Conservation (phyloP, 108 stramenopile species). For the Pseudonitzschia pungens region DNA sequence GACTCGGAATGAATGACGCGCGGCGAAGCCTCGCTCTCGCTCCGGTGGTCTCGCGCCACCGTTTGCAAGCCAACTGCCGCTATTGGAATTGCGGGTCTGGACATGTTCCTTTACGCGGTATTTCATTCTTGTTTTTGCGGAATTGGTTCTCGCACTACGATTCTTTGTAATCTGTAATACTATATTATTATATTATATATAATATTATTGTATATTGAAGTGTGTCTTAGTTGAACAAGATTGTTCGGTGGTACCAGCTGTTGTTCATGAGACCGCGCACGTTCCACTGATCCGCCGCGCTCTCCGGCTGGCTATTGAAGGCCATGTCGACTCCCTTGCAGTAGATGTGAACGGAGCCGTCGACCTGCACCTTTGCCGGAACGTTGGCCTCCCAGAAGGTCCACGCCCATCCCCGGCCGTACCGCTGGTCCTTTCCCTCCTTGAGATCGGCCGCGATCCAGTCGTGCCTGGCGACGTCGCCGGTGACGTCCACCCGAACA, state of each 20-base stretch:
- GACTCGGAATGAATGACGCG: background rate
- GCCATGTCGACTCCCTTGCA: constrained; percentile 80
- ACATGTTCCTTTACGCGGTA: too few relatives aligned
- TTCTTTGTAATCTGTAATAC: too few relatives aligned
- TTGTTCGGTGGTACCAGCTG: constrained; percentile 55
- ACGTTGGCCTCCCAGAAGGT: constrained; percentile 80
- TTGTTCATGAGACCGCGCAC: constrained; percentile 84
- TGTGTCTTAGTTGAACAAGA: background rate
- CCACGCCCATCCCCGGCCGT: constrained; percentile 85
- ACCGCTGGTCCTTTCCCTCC: constrained; percentile 66
- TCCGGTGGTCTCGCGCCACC: too few relatives aligned
- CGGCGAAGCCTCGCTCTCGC: background rate
- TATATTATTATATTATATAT: too few relatives aligned
- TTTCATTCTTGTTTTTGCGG: too few relatives aligned
- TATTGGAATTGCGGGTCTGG: too few relatives aligned
- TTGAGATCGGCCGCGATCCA: constrained; percentile 66
- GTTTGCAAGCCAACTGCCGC: too few relatives aligned
- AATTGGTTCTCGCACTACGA: too few relatives aligned
- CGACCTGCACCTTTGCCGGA: constrained; percentile 63
- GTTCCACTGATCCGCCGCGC: constrained; percentile 73
- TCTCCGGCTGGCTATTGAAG: constrained; percentile 81
- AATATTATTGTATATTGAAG: too few relatives aligned
- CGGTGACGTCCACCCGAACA: constrained; percentile 81
- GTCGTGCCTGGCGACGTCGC: constrained; percentile 59
- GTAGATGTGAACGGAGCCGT: constrained; percentile 58